These are phyloP conservation scores for Penicillium coprophilum DNA, from an alignment of 495 filamentous ascomycete genomes.

Conservation along the genomic window DNA sequence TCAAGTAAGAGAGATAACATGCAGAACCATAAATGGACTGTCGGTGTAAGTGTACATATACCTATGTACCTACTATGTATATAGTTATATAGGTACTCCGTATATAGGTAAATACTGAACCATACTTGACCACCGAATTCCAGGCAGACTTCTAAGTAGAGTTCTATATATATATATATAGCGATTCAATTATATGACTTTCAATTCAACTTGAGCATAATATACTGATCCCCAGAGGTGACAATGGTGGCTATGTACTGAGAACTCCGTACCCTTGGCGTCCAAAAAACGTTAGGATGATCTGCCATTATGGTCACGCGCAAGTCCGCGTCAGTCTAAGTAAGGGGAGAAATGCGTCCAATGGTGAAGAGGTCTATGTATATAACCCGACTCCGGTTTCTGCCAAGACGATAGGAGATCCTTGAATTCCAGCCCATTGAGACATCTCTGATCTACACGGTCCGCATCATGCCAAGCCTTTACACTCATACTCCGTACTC, in stretches of 20 bases:
- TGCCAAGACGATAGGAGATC: slow-evolving; percentile 19
- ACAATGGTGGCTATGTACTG: too few relatives aligned
- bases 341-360: too few relatives aligned
- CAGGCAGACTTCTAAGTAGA: too few relatives aligned
- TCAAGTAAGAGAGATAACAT: too few relatives aligned
- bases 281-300: too few relatives aligned
- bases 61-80: too few relatives aligned
- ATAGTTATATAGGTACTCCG: background rate
- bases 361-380: background rate
- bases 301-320: slow-evolving; percentile 39
- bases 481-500: too few relatives aligned
- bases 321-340: slow-evolving; percentile 7
- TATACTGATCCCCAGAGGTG: too few relatives aligned
- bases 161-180: too few relatives aligned
- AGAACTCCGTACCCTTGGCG: too few relatives aligned
- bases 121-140: background rate
- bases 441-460: slow-evolving; percentile 12
- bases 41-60: slow-evolving; percentile 14
- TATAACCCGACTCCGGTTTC: background rate
- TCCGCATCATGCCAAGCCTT: slow-evolving; percentile 10
- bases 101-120: background rate
- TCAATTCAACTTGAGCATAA: too few relatives aligned
- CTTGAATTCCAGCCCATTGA: slow-evolving; percentile 10
- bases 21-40: slow-evolving; percentile 3
- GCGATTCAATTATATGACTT: too few relatives aligned